Percentiles rank a stretch among this genome's conserved stretches.
Conservation (phyloP, 2,329 filamentous ascomycete species). For the Colletotrichum graminicola region DNA sequence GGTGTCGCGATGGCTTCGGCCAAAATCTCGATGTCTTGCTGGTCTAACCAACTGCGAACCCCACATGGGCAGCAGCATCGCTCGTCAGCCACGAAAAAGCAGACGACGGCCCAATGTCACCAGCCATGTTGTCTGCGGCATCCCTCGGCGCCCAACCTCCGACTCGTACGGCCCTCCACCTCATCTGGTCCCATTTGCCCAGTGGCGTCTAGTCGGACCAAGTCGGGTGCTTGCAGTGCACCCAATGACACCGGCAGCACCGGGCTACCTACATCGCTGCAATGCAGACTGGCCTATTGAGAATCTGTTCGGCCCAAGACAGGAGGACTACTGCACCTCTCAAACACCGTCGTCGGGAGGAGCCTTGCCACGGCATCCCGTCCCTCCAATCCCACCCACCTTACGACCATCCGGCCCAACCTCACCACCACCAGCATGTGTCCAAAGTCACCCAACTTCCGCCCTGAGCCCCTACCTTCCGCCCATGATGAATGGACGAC, state of each 20-base stretch:
- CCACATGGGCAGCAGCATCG: slow-evolving; percentile 10
- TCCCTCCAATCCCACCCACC: slow-evolving; percentile 11
- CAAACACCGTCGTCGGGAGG: slow-evolving; percentile 37
- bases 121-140: slow-evolving; percentile 25
- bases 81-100: neutral
- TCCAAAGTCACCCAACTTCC: slow-evolving; percentile 9
- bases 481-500: neutral
- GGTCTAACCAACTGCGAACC: slow-evolving; percentile 2
- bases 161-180: slow-evolving; percentile 10
- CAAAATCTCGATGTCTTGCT: slow-evolving; percentile 9
- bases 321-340: slow-evolving; percentile 34
- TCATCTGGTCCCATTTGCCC: neutral
- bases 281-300: neutral
- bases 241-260: slow-evolving; percentile 21
- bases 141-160: slow-evolving; percentile 33
- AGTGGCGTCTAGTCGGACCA: slow-evolving; percentile 32
- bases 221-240: slow-evolving; percentile 32
- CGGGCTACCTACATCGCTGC: slow-evolving; percentile 1
- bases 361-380: slow-evolving; percentile 39
- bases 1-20: slow-evolving; percentile 34
- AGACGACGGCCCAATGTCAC: slow-evolving; percentile 17
- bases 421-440: slow-evolving; percentile 6
- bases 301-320: slow-evolving; percentile 29
- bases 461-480: neutral
- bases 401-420: slow-evolving; percentile 25